These are phyloP conservation scores for Clitopilus hobsonii DNA, from an alignment of 768 basidiomycete genomes.

Conservation along the genomic window DNA sequence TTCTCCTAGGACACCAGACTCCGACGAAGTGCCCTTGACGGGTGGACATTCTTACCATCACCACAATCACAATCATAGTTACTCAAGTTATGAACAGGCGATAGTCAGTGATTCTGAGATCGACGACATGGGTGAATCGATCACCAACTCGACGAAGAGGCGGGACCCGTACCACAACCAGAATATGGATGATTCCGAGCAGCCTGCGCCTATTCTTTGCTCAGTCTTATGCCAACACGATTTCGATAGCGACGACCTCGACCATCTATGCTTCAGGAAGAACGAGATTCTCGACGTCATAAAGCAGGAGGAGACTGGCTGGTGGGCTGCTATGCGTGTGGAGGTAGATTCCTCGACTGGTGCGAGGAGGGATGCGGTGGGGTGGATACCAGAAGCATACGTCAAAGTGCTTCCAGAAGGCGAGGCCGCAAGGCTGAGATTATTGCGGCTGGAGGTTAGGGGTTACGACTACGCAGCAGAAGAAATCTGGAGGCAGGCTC, in stretches of 20 bases:
- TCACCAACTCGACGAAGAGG: not conserved
- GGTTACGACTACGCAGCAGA: constrained; percentile 45
- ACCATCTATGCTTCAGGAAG: constrained; percentile 57
- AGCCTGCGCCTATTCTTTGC: constrained; percentile 21
- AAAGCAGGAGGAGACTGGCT: constrained; percentile 66
- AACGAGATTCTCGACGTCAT: constrained; percentile 67
- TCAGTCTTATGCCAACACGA: constrained; percentile 66
- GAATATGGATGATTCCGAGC: not conserved
- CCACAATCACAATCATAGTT: not conserved
- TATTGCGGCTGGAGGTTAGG: constrained; percentile 39
- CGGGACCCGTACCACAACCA: not conserved
- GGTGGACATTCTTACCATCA: not conserved
- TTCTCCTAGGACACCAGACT: not conserved
- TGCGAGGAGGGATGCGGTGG: constrained; percentile 32
- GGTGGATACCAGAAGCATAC: constrained; percentile 77
- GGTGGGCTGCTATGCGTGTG: constrained; percentile 74
- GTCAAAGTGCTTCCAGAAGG: constrained; percentile 51
- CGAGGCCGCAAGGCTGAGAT: constrained; percentile 43
- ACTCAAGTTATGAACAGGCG: not conserved
- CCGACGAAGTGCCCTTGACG: not conserved
- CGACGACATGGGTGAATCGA: not conserved
- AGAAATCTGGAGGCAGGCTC: constrained; percentile 14
- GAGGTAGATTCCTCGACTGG: constrained; percentile 21
- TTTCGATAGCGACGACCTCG: constrained; percentile 57
- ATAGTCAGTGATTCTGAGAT: not conserved